Percentiles rank a stretch among this genome's conserved stretches.
Evolutionary conservation across 176 grass and related monocot genomes (phyloP).

Genomic region (Triticum turgidum): DNA sequence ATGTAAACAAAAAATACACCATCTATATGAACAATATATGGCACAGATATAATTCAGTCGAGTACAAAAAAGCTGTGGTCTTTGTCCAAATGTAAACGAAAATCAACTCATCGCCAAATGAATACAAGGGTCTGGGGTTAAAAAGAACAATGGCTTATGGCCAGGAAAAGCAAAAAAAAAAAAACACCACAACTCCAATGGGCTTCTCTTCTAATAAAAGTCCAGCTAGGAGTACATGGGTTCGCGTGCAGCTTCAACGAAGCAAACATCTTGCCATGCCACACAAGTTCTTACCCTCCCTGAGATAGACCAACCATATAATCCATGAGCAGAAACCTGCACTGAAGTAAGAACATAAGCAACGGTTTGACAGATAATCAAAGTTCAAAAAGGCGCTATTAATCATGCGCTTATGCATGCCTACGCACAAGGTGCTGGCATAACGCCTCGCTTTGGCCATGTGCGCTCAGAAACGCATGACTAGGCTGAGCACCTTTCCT

Average conservation of each 20-base stretch:
- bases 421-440: too few relatives aligned
- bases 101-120: background rate
- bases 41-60: background rate
- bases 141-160: background rate
- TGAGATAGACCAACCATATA: background rate
- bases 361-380: background rate
- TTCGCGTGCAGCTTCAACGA: background rate
- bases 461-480: too few relatives aligned
- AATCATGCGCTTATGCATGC: too few relatives aligned
- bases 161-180: background rate
- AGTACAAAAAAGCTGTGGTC: background rate
- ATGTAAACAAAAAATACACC: background rate
- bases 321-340: slow-evolving; percentile 37
- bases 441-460: too few relatives aligned
- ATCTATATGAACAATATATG: background rate
- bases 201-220: slow-evolving; percentile 20
- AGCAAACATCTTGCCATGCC: slow-evolving; percentile 7
- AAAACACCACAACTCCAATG: background rate
- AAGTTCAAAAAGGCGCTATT: background rate
- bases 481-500: too few relatives aligned
- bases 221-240: background rate
- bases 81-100: slow-evolving; percentile 25
- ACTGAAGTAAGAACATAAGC: slow-evolving; percentile 18
- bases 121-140: background rate
- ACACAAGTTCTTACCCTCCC: background rate